Base-by-base conservation (phyloP, 768 basidiomycete genomes). In the Sistotremastrum suecicum region DNA sequence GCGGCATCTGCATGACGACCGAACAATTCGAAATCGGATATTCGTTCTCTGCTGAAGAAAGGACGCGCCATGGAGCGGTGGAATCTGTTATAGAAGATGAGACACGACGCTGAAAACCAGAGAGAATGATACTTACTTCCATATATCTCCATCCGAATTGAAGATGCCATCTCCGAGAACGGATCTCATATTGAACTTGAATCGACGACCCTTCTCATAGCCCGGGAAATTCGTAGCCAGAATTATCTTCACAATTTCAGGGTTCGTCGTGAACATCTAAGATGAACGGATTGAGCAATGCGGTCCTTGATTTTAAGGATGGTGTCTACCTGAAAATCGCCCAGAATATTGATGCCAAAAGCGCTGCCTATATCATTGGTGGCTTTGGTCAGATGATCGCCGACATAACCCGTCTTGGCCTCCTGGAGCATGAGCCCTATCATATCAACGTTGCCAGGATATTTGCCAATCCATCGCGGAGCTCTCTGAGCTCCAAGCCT, bases 151-250 rank as follows among this genome's bases (percentile, higher is more conserved):
- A 45, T 81, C 78, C 9, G 76, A 74, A 51, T 82, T 81, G 56
- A 83, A 83, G 3, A 82, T 75, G 0, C 81, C 81, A 7, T 68
- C 67, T 0, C 81, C 81, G 10, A 81, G 59, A 7, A 80, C 65
- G 1, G 68, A 64, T 3, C 59, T 58, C 66, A 73, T 66, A 10
- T 62, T 62, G 20, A 59, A 50, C 40, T 61, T 66, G 42, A 77
- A 70, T n/a, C 59, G 59, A 43, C 4, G 48, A 72, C 77, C 76
- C 65, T 79, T 80, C 37, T 69, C 68, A 48, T 71, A 79, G 52
- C 72, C 78, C 7, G 65, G 61, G 48, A 80, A 79, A 47, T 78
- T 70, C 0, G 74, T 74, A 0, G 75, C 66, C 3, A 80, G 58
- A 11, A 78, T 73, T 3, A 66, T 54, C 56, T 67, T 76, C 56